A percentile compares a stretch with the other conserved stretches of the same genome.
Evolutionary conservation across 2,329 filamentous ascomycete genomes (phyloP).

Genomic region (Albifimbria verrucaria): DNA sequence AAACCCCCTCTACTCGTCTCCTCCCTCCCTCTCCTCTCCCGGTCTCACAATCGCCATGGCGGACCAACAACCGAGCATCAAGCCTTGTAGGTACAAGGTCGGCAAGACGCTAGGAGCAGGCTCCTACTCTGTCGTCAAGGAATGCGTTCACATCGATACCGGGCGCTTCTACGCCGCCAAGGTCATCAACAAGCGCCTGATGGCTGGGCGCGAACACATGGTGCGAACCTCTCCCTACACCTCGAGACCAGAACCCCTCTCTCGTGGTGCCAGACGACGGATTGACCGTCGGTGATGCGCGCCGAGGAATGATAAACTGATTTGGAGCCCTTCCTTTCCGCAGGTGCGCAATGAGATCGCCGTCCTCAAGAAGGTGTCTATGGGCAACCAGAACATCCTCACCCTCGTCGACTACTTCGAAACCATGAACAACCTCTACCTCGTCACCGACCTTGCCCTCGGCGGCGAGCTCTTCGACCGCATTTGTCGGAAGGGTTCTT

Average conservation of each 20-base stretch:
- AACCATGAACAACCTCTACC: conserved; percentile 98
- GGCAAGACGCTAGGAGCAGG: conserved; percentile 96
- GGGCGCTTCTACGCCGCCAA: conserved; percentile 98
- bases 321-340: no score
- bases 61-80: conserved; percentile 58
- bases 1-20: not conserved
- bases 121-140: conserved; percentile 97
- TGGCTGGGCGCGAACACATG: conserved; percentile 98
- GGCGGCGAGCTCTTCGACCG: conserved; percentile 97
- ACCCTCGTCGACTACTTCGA: conserved; percentile 99
- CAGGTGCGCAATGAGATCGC: conserved; percentile 97
- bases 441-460: conserved; percentile 93
- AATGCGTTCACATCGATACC: conserved; percentile 98
- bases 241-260: no score
- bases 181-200: conserved; percentile 97
- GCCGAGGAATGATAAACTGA: no score
- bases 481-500: conserved; percentile 97
- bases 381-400: conserved; percentile 97
- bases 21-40: not conserved
- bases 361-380: conserved; percentile 94
- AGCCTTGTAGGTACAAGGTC: conserved; percentile 97
- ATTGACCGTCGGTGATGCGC: no score
- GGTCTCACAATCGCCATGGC: conserved; percentile 13
- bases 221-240: conserved; percentile 44
- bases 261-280: no score